phyloP scores from a whole-genome alignment of 2,329 filamentous ascomycete species.

The Fusarium illudens region DNA sequence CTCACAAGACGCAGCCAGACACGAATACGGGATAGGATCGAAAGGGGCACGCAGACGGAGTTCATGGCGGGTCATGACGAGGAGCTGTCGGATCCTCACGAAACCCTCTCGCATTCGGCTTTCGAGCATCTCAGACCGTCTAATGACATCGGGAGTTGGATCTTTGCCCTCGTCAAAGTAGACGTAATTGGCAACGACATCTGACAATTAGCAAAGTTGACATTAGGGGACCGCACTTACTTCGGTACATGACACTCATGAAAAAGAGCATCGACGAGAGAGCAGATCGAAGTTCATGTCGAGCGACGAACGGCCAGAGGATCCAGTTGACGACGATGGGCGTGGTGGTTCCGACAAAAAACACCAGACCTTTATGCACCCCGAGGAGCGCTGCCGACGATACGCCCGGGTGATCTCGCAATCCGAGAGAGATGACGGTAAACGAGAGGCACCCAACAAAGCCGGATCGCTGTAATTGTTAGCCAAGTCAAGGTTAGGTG shows the following conservation, averaged over 20 bases:
- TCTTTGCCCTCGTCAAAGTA: constrained; percentile 65
- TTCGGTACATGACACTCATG: constrained; percentile 65
- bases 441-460: constrained; percentile 67
- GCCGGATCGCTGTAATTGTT: constrained; percentile 58
- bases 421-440: constrained; percentile 60
- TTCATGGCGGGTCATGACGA: constrained; percentile 66
- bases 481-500: constrained; percentile 4
- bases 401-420: constrained; percentile 44
- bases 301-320: constrained; percentile 68
- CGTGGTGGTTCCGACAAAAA: constrained; percentile 62
- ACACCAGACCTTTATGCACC: constrained; percentile 58
- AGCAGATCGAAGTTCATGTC: constrained; percentile 65
- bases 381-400: constrained; percentile 53
- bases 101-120: constrained; percentile 68
- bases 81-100: constrained; percentile 63
- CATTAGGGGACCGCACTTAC: constrained; percentile 40
- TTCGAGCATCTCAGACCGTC: constrained; percentile 65
- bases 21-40: constrained; percentile 64
- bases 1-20: constrained; percentile 64
- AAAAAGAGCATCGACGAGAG: constrained; percentile 66
- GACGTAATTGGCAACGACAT: constrained; percentile 64
- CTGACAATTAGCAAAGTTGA: constrained; percentile 38
- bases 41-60: constrained; percentile 66
- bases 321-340: constrained; percentile 67
- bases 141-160: constrained; percentile 60